These are phyloP conservation scores for Penicillium paneum DNA, from an alignment of 2,329 filamentous ascomycete species.

Conservation along the genomic window DNA sequence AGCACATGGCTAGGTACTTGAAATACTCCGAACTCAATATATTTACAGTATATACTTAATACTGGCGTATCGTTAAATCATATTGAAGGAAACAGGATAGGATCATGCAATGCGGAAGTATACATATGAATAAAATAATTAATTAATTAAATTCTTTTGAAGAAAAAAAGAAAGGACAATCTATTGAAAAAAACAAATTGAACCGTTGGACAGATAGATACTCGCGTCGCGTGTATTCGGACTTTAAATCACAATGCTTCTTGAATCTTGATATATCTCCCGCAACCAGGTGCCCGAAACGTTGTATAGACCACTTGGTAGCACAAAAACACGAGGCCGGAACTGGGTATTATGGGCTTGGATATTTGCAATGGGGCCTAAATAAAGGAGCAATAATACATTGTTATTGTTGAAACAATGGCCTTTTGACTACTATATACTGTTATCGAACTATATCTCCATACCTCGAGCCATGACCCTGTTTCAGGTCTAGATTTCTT, in stretches of 20 bases:
- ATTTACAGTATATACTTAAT: neutral
- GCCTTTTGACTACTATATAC: neutral
- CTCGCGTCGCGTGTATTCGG: neutral
- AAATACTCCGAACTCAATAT: neutral
- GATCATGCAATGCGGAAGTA: conserved; percentile 1
- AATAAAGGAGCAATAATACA: neutral
- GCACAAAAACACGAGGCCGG: conserved; percentile 10
- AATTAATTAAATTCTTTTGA: neutral
- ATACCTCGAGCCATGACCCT: neutral
- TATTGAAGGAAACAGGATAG: neutral
- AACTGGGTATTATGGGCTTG: neutral
- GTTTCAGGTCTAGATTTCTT: conserved; percentile 7
- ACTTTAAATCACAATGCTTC: neutral
- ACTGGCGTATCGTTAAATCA: neutral
- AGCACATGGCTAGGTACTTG: neutral
- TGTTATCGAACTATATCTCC: neutral
- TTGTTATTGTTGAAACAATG: neutral
- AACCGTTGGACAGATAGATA: neutral
- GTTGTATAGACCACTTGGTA: conserved; percentile 4
- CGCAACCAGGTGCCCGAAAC: conserved; percentile 2
- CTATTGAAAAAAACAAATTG: neutral
- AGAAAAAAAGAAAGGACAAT: neutral
- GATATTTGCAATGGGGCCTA: neutral
- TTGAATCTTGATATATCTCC: neutral
- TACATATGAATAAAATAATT: neutral